Percentiles rank a stretch among this genome's conserved stretches.
Conservation (phyloP, 129 eudicot species). For the Flaveria linearis region DNA sequence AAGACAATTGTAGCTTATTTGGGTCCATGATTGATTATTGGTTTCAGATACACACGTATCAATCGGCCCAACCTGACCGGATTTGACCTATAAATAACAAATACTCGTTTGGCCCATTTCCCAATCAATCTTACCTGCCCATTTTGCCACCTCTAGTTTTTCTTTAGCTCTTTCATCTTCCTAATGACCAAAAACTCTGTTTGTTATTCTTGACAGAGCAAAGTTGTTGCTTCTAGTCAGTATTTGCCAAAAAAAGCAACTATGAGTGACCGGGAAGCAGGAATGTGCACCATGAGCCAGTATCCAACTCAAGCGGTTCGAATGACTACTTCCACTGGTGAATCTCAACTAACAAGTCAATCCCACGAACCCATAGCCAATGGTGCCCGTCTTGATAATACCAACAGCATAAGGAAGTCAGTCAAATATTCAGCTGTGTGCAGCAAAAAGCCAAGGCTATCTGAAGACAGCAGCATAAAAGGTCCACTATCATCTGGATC, state of each 20-base stretch:
- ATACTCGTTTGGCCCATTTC: neutral
- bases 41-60: too few relatives aligned
- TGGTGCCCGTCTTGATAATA: conserved; percentile 26
- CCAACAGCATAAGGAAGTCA: conserved; percentile 28
- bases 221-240: conserved; percentile 44
- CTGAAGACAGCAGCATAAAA: conserved; percentile 33
- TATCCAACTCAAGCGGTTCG: conserved; percentile 72
- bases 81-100: neutral
- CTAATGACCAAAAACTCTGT: neutral
- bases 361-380: conserved; percentile 36
- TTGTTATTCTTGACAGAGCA: conserved; percentile 50
- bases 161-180: neutral
- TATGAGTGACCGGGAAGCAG: conserved; percentile 64
- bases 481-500: conserved; percentile 21
- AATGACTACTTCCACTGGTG: conserved; percentile 48
- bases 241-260: conserved; percentile 76
- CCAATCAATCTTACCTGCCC: neutral
- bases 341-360: conserved; percentile 52
- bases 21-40: too few relatives aligned
- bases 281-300: conserved; percentile 69
- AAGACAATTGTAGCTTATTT: too few relatives aligned
- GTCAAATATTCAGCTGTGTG: conserved; percentile 30
- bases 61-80: neutral
- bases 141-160: neutral
- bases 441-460: conserved; percentile 55